Evolutionary conservation across 495 filamentous ascomycete genomes (phyloP).

Genomic region (Corynascus novoguineensis): DNA sequence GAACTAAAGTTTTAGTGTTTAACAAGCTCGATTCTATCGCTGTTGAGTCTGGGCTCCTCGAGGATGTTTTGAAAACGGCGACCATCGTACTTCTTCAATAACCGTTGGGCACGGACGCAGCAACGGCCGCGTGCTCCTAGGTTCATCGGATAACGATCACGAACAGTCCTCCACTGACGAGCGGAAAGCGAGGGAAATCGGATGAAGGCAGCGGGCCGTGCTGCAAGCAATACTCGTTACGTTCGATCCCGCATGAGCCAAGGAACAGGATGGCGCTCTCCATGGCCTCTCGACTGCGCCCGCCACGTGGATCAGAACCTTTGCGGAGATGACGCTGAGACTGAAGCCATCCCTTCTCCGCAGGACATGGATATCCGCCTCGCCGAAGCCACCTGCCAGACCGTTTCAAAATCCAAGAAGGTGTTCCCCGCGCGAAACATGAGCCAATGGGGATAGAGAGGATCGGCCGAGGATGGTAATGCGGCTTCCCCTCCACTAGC

Average conservation of each 20-base stretch:
- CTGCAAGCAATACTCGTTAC: slow-evolving; percentile 10
- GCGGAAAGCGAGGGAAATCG: slow-evolving; percentile 6
- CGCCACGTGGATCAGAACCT: slow-evolving; percentile 16
- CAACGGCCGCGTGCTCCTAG: background rate
- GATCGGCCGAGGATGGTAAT: background rate
- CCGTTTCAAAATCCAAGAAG: background rate
- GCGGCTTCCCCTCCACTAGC: background rate
- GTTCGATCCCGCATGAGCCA: slow-evolving; percentile 6
- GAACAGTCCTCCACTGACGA: background rate
- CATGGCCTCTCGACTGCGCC: background rate
- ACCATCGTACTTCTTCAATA: background rate
- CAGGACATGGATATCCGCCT: slow-evolving; percentile 12
- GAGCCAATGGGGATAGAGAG: slow-evolving; percentile 16
- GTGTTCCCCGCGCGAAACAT: slow-evolving; percentile 13
- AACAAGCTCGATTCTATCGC: too few species aligned
- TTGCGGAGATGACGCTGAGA: background rate
- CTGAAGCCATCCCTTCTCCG: background rate
- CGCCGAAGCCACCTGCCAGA: slow-evolving; percentile 13
- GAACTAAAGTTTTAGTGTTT: too few species aligned
- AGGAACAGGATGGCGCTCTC: background rate
- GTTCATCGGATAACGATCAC: background rate
- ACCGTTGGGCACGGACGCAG: background rate
- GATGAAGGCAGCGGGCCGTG: slow-evolving; percentile 9
- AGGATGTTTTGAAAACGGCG: background rate
- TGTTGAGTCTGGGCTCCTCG: too few species aligned